phyloP scores from a whole-genome alignment of 176 grass and related monocot genomes.

The Puya raimondii region DNA sequence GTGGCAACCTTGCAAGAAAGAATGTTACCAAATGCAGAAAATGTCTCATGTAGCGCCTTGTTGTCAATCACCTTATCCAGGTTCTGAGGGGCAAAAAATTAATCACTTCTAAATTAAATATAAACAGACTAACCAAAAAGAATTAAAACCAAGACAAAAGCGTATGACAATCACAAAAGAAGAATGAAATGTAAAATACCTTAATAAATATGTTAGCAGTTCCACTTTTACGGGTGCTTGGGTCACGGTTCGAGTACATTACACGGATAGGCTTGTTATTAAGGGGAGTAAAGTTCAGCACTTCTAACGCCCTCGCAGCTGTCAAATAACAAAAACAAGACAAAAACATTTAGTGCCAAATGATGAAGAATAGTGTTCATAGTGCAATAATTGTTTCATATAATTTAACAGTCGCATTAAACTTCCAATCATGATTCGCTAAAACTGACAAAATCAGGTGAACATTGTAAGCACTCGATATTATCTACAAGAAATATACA shows the following conservation, averaged over 20 bases:
- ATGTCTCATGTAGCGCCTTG: conserved; percentile 64
- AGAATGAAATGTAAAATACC: conserved; percentile 23
- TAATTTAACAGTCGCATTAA: no score
- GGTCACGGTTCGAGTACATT: conserved; percentile 96
- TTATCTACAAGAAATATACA: no score
- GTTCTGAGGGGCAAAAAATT: conserved; percentile 43
- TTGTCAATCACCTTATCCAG: conserved; percentile 86
- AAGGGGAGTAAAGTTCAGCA: conserved; percentile 77
- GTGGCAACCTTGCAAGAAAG: conserved; percentile 93
- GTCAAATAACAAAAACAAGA: conserved; percentile 18
- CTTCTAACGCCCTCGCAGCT: conserved; percentile 79
- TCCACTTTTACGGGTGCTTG: conserved; percentile 70
- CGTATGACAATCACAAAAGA: background rate
- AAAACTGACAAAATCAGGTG: no score
- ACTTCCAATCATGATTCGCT: no score
- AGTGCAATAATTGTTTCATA: background rate
- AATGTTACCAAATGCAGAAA: conserved; percentile 75
- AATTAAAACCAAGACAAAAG: conserved; percentile 8
- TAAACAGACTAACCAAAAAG: background rate
- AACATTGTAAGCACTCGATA: no score
- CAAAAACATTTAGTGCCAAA: background rate
- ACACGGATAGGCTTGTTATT: conserved; percentile 92
- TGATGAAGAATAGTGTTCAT: background rate
- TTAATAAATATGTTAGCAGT: conserved; percentile 94
- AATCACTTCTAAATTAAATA: background rate